phyloP scores from a whole-genome alignment of 164 flowering plant genomes.

The Cinnamomum micranthum region DNA sequence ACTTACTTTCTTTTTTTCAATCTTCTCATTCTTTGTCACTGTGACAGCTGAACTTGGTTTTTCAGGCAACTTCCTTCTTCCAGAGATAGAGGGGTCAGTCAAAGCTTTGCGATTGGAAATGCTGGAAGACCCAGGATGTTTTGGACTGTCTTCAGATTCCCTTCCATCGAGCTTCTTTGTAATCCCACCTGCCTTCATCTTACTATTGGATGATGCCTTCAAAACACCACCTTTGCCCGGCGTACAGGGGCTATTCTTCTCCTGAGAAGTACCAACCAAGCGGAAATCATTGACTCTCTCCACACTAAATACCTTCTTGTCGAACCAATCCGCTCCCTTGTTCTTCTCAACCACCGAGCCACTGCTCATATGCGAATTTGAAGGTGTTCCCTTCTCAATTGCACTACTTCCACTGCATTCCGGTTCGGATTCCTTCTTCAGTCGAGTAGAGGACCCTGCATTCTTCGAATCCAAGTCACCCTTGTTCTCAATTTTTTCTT shows the following conservation, averaged over 20 bases:
- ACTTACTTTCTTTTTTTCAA: conserved; percentile 23
- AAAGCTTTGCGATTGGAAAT: conserved; percentile 16
- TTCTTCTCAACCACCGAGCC: conserved; percentile 17
- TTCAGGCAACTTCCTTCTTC: conserved; percentile 28
- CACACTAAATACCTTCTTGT: conserved; percentile 27
- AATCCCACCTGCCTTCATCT: conserved; percentile 34
- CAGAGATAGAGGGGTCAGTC: conserved; percentile 18
- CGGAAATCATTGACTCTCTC: conserved; percentile 31
- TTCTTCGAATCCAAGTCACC: conserved; percentile 25
- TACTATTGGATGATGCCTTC: conserved; percentile 64
- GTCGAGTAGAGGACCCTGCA: conserved; percentile 15
- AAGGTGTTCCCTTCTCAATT: conserved; percentile 35
- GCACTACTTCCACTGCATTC: conserved; percentile 32
- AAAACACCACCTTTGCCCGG: conserved; percentile 75
- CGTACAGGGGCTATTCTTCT: conserved; percentile 18
- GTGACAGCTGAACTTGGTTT: conserved; percentile 22
- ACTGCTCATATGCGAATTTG: conserved; percentile 22
- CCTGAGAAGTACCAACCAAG: conserved; percentile 26
- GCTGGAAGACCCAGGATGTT: conserved; percentile 23
- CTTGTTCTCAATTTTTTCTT: conserved; percentile 15
- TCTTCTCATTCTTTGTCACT: conserved; percentile 29
- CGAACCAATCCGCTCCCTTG: conserved; percentile 20
- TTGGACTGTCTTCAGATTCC: conserved; percentile 24
- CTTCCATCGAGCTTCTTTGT: conserved; percentile 17
- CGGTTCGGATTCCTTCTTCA: conserved; percentile 25